These are phyloP conservation scores for Fusarium sp. DNA, from an alignment of 2,329 filamentous ascomycete species.

Conservation along the genomic window DNA sequence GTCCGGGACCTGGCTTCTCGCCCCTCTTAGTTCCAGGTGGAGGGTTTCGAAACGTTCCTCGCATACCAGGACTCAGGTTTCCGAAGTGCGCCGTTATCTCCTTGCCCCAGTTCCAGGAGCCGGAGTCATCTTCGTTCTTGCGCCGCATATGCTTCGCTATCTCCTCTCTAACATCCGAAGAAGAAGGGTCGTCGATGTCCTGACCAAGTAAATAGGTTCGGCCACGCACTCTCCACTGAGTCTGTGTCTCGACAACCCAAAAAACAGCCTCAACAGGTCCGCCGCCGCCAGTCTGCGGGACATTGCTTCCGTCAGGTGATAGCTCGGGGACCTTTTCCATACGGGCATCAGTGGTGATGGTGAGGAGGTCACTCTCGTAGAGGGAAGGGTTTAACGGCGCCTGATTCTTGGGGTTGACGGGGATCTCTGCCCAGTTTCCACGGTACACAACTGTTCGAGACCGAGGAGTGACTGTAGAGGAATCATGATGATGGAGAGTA, in stretches of 20 bases:
- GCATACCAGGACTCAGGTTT: constrained; percentile 85
- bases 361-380: constrained; percentile 83
- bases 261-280: constrained; percentile 86
- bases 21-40: constrained; percentile 75
- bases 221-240: constrained; percentile 90
- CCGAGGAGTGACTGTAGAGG: constrained; percentile 65
- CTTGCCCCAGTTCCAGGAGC: constrained; percentile 81
- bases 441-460: constrained; percentile 88
- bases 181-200: constrained; percentile 69
- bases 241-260: constrained; percentile 79
- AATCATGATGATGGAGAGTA: constrained; percentile 62
- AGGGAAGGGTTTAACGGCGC: constrained; percentile 77
- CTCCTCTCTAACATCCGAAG: constrained; percentile 69
- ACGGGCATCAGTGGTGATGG: constrained; percentile 88
- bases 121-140: constrained; percentile 52
- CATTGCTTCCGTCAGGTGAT: constrained; percentile 60
- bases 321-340: constrained; percentile 89
- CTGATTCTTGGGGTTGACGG: constrained; percentile 79
- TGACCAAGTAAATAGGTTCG: constrained; percentile 81
- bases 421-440: constrained; percentile 84
- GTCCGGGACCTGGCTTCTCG: constrained; percentile 61
- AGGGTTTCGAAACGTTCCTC: constrained; percentile 82
- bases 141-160: constrained; percentile 75
- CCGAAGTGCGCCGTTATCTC: constrained; percentile 93
- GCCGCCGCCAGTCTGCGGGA: constrained; percentile 69